Evolutionary conservation across 345 rosid species (phyloP).

Genomic region (Ceriops zippeliana): DNA sequence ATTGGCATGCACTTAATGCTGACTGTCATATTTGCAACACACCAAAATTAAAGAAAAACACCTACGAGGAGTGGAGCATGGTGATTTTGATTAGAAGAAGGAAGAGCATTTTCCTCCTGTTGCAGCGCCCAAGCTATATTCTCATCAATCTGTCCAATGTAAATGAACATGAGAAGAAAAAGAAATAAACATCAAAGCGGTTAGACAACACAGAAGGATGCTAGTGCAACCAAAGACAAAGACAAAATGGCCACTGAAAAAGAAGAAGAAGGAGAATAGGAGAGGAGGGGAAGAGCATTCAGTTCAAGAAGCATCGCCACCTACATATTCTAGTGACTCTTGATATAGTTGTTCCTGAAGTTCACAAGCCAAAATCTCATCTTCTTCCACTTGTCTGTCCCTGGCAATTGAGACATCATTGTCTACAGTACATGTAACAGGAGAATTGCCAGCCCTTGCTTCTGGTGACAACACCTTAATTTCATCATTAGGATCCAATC

Average conservation of each 20-base stretch:
- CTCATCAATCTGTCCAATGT: constrained; percentile 52
- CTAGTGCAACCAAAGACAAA: background rate
- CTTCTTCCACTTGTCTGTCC: constrained; percentile 85
- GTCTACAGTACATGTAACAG: constrained; percentile 22
- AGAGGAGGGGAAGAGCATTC: background rate
- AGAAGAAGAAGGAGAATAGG: background rate
- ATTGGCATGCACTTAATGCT: background rate
- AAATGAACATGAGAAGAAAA: constrained; percentile 6
- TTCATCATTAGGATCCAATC: constrained; percentile 37
- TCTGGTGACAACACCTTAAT: constrained; percentile 46
- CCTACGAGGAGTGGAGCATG: constrained; percentile 42
- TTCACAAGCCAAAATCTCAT: constrained; percentile 80
- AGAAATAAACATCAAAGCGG: constrained; percentile 5
- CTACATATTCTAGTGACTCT: constrained; percentile 39
- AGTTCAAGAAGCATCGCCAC: constrained; percentile 42
- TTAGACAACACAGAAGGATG: background rate
- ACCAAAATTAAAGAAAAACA: constrained; percentile 6
- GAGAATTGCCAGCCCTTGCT: constrained; percentile 21
- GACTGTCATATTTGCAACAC: background rate
- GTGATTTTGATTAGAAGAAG: constrained; percentile 29
- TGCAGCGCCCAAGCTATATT: constrained; percentile 55
- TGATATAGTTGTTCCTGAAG: constrained; percentile 85
- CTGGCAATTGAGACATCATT: constrained; percentile 46
- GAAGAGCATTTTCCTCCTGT: constrained; percentile 49
- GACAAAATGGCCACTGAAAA: too few relatives aligned